phyloP scores from a whole-genome alignment of 1,139 yeast species.

The Taphrina communis region DNA sequence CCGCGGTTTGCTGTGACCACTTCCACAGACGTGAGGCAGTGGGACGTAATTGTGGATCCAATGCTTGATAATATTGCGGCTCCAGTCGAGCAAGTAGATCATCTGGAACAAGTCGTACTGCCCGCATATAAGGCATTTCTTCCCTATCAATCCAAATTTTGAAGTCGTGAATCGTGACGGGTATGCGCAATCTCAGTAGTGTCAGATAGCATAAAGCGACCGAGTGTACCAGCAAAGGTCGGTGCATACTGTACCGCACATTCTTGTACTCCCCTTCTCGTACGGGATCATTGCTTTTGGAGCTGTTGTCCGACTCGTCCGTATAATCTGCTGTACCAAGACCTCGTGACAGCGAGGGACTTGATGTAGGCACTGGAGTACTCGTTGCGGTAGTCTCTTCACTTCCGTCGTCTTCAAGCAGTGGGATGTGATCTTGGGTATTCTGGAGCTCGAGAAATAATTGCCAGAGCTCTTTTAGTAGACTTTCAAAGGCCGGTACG shows the following conservation, averaged over 20 bases:
- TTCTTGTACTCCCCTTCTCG: slow-evolving; percentile 2
- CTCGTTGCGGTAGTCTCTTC: neutral
- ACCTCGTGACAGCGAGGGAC: neutral
- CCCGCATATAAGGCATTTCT: slow-evolving; percentile 29
- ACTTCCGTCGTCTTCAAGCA: neutral
- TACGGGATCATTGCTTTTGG: neutral
- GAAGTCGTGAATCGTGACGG: slow-evolving; percentile 34
- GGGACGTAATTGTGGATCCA: slow-evolving; percentile 28
- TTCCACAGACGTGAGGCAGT: slow-evolving; percentile 20
- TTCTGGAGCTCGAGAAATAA: slow-evolving; percentile 16
- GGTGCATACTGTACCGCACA: slow-evolving; percentile 23
- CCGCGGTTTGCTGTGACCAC: slow-evolving; percentile 31
- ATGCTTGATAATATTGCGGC: slow-evolving; percentile 18
- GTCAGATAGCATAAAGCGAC: slow-evolving; percentile 22
- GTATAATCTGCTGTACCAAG: neutral
- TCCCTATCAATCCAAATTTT: slow-evolving; percentile 19
- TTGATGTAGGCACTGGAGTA: slow-evolving; percentile 3
- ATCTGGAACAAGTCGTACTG: slow-evolving; percentile 11
- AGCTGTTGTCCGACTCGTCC: neutral
- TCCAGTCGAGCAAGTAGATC: slow-evolving; percentile 12
- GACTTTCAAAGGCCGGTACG: slow-evolving; percentile 11
- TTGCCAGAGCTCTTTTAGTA: slow-evolving; percentile 30
- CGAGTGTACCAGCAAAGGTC: slow-evolving; percentile 23
- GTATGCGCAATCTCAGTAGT: slow-evolving; percentile 18
- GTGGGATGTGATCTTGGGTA: slow-evolving; percentile 10